Evolutionary conservation across 805 yeast genomes (phyloP).

Genomic region (Peterozyma toletana): DNA sequence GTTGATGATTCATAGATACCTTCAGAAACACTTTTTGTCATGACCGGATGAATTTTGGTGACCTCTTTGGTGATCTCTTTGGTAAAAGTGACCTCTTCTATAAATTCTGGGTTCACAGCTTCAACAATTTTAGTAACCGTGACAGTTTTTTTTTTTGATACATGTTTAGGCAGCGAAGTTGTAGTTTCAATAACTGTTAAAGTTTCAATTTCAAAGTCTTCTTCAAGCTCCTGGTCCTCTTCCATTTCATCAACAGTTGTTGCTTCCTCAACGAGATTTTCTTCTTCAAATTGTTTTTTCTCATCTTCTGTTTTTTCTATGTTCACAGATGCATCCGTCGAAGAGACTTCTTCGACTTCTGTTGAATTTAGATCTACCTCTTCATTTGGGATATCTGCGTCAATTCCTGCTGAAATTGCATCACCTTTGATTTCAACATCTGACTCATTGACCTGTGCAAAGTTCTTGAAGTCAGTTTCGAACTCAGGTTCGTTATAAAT

Average conservation of each 20-base stretch:
- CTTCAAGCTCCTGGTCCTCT: slow-evolving; percentile 1
- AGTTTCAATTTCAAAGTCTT: slow-evolving; percentile 1
- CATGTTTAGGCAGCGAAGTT: neutral
- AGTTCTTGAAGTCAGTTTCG: neutral
- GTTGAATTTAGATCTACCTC: neutral
- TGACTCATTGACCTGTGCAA: neutral
- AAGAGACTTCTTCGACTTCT: neutral
- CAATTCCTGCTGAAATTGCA: slow-evolving; percentile 1
- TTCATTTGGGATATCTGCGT: slow-evolving; percentile 3
- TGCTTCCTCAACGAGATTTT: neutral
- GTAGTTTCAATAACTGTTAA: neutral
- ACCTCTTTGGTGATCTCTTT: no score
- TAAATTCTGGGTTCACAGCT: no score
- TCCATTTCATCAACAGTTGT: slow-evolving; percentile 1
- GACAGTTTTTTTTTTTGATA: no score
- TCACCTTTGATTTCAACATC: neutral
- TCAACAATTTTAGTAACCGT: no score
- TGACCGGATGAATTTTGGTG: no score
- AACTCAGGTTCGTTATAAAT: neutral
- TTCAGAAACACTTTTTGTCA: no score
- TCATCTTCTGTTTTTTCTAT: neutral
- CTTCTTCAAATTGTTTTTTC: neutral
- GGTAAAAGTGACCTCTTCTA: no score
- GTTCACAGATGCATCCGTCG: no score
- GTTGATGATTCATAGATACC: no score